A percentile compares a stretch with the other conserved stretches of the same genome.
Evolutionary conservation across 169 alveolate species (phyloP).

Genomic region (Plasmodium vivax): DNA sequence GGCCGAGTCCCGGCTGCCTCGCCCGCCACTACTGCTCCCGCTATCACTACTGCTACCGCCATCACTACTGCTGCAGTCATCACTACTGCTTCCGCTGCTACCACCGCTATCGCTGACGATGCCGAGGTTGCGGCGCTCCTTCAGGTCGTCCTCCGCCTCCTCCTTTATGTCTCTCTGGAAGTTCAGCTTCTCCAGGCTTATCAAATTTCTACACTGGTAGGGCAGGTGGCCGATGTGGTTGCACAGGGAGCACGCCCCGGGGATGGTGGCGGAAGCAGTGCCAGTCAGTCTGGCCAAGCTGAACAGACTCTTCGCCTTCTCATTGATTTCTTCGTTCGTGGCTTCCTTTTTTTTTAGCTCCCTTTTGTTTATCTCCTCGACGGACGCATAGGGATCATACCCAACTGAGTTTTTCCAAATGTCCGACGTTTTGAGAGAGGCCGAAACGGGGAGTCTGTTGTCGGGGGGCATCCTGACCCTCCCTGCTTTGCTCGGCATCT

Average conservation of each 20-base stretch:
- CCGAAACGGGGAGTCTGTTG: conserved; percentile 72
- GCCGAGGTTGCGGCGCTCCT: conserved; percentile 59
- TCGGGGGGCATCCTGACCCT: conserved; percentile 75
- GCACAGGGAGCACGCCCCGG: conserved; percentile 73
- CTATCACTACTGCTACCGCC: neutral
- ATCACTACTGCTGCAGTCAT: neutral
- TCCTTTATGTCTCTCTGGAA: conserved; percentile 31
- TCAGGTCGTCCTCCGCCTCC: conserved; percentile 55
- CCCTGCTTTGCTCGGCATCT: conserved; percentile 73
- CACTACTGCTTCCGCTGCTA: neutral
- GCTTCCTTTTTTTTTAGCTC: conserved; percentile 1
- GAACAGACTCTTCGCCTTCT: conserved; percentile 56
- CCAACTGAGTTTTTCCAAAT: conserved; percentile 76
- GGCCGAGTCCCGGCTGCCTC: neutral
- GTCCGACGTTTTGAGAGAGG: conserved; percentile 72
- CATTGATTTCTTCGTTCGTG: conserved; percentile 47
- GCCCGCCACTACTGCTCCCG: neutral
- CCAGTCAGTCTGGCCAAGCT: conserved; percentile 45
- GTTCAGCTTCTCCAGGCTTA: conserved; percentile 15
- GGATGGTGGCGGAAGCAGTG: conserved; percentile 37
- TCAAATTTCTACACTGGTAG: conserved; percentile 66
- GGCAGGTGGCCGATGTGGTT: conserved; percentile 71
- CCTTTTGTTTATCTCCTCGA: conserved; percentile 59
- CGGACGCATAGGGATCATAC: conserved; percentile 75
- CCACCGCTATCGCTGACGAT: conserved; percentile 1